Evolutionary conservation across 441 rosid species (phyloP).

Genomic region (Pelargonium citronellum): DNA sequence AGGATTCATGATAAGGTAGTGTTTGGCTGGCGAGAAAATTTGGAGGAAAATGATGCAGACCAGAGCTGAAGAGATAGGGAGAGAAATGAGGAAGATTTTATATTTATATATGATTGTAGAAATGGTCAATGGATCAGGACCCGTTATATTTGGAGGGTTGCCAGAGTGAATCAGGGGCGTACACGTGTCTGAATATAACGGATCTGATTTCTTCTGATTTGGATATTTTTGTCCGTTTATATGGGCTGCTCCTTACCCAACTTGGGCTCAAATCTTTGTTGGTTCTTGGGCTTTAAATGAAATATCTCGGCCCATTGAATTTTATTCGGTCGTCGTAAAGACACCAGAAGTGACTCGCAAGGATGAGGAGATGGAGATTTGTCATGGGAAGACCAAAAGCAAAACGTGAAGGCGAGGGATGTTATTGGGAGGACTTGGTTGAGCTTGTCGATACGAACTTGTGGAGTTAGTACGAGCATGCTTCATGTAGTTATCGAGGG

Average conservation of each 20-base stretch:
- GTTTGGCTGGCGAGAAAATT: conserved; percentile 3
- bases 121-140: conserved; percentile 8
- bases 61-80: background rate
- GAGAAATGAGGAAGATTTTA: background rate
- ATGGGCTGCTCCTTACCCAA: background rate
- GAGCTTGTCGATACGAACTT: too few species aligned
- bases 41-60: background rate
- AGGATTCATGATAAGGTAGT: background rate
- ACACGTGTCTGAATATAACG: background rate
- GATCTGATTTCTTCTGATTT: background rate
- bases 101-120: background rate
- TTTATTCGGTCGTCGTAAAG: background rate
- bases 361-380: too few species aligned
- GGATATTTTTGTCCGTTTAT: background rate
- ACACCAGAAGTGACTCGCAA: too few species aligned
- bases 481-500: too few species aligned
- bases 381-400: too few species aligned
- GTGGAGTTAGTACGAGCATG: too few species aligned
- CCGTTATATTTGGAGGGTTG: background rate
- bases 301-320: background rate
- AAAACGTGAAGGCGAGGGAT: too few species aligned
- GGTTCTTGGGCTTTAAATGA: background rate
- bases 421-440: too few species aligned
- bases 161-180: background rate
- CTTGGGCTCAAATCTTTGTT: background rate